Percentiles rank a stretch among this genome's conserved stretches.
Conservation (phyloP, 306 rosid species). For the Pachyrhizus erosus region DNA sequence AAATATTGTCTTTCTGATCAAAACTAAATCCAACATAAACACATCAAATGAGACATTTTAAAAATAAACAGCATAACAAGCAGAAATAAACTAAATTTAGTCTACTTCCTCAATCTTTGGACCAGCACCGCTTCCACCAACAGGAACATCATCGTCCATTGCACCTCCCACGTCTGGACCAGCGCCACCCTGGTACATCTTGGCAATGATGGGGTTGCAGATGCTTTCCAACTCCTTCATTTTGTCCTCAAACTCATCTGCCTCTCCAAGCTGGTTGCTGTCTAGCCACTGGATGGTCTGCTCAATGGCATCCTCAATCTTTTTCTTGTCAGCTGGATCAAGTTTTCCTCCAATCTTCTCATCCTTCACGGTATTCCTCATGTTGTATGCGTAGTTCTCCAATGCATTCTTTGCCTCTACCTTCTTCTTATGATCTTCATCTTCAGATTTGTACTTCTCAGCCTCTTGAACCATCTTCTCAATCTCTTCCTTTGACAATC, state of each 20-base stretch:
- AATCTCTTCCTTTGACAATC: slow-evolving; percentile 77
- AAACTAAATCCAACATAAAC: neutral
- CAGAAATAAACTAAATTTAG: slow-evolving; percentile 38
- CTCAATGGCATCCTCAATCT: slow-evolving; percentile 71
- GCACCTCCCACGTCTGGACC: slow-evolving; percentile 59
- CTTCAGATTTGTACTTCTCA: slow-evolving; percentile 80
- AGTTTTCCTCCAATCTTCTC: slow-evolving; percentile 73
- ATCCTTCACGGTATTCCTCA: slow-evolving; percentile 71
- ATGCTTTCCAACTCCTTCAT: slow-evolving; percentile 73
- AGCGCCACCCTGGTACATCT: slow-evolving; percentile 80
- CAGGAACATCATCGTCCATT: slow-evolving; percentile 56
- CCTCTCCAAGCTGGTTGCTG: slow-evolving; percentile 69
- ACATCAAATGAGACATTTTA: neutral
- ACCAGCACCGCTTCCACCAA: slow-evolving; percentile 67
- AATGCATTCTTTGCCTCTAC: slow-evolving; percentile 68
- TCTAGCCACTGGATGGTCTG: slow-evolving; percentile 75
- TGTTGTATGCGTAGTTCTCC: slow-evolving; percentile 78
- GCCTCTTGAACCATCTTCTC: slow-evolving; percentile 88
- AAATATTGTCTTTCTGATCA: neutral
- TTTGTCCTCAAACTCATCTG: slow-evolving; percentile 77
- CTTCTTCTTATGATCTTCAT: slow-evolving; percentile 76
- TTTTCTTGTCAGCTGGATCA: slow-evolving; percentile 65
- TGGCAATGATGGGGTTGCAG: slow-evolving; percentile 72
- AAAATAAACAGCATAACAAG: neutral
- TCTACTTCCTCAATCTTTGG: slow-evolving; percentile 88